Evolutionary conservation across 1,139 yeast genomes (phyloP).

Genomic region (Pichia kudriavzevii): DNA sequence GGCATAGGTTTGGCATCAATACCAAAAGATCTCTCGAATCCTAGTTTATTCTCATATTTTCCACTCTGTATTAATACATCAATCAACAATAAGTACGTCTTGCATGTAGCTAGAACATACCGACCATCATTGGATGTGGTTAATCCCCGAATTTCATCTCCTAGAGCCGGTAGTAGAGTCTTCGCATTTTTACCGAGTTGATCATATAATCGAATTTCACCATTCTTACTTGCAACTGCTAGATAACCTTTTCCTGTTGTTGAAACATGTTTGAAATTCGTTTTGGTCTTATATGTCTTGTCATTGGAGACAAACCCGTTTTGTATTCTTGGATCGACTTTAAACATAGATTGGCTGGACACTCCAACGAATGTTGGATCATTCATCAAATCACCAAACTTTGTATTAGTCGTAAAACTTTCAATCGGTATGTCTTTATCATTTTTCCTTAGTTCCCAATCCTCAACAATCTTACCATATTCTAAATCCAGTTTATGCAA

Average conservation of each 20-base stretch:
- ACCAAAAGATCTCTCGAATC: constrained; percentile 60
- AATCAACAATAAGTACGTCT: constrained; percentile 57
- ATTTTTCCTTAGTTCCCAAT: constrained; percentile 48
- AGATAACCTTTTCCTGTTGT: constrained; percentile 68
- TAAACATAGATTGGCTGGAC: constrained; percentile 56
- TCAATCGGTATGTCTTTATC: constrained; percentile 38
- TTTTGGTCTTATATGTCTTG: constrained; percentile 46
- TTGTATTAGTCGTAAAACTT: constrained; percentile 59
- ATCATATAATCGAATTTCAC: constrained; percentile 71
- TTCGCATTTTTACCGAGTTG: constrained; percentile 67
- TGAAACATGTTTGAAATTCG: constrained; percentile 53
- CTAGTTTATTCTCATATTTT: constrained; percentile 51
- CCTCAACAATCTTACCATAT: constrained; percentile 74
- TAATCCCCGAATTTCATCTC: constrained; percentile 60
- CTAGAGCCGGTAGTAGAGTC: constrained; percentile 72
- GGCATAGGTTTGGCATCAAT: constrained; percentile 64
- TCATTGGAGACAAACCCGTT: constrained; percentile 46
- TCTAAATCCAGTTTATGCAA: constrained; percentile 72
- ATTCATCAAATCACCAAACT: constrained; percentile 63
- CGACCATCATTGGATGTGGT: constrained; percentile 75
- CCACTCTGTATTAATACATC: constrained; percentile 60
- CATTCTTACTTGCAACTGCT: constrained; percentile 69
- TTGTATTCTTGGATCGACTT: constrained; percentile 71
- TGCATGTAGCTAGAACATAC: constrained; percentile 77
- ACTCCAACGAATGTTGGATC: constrained; percentile 73